A percentile compares a stretch with the other conserved stretches of the same genome.
phyloP scores from a whole-genome alignment of 495 filamentous ascomycete genomes.

The Lentithecium fluviatile region DNA sequence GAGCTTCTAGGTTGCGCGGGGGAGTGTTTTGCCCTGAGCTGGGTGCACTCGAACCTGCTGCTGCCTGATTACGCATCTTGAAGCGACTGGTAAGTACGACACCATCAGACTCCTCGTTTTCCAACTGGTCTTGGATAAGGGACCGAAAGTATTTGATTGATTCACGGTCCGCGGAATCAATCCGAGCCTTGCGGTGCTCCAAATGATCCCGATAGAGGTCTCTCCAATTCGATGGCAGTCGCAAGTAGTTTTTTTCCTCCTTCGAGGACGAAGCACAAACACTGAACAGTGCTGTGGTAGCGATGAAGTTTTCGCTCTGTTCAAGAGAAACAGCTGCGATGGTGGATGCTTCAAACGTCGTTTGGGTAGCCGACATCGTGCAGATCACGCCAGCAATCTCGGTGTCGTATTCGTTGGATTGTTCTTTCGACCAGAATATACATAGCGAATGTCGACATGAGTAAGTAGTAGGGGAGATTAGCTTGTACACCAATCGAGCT shows the following conservation, averaged over 20 bases:
- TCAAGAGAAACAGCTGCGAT: constrained; percentile 71
- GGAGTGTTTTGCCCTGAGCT: constrained; percentile 22
- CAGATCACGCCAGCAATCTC: constrained; percentile 46
- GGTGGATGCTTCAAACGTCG: constrained; percentile 67
- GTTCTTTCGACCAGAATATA: constrained; percentile 77
- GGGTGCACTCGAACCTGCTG: constrained; percentile 4
- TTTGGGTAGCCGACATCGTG: constrained; percentile 48
- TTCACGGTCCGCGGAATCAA: constrained; percentile 65
- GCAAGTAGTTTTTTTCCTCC: constrained; percentile 80
- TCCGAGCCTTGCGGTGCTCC: constrained; percentile 63
- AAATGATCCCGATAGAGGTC: constrained; percentile 82
- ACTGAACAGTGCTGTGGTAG: constrained; percentile 76
- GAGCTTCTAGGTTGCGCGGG: constrained; percentile 45
- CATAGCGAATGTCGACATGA: constrained; percentile 70
- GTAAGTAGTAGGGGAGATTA: constrained; percentile 69
- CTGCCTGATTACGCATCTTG: constrained; percentile 58
- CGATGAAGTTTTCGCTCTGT: constrained; percentile 84
- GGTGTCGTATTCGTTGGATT: constrained; percentile 54
- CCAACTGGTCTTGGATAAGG: constrained; percentile 56
- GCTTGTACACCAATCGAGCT: constrained; percentile 61
- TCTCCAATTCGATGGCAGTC: constrained; percentile 76
- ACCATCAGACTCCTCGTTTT: constrained; percentile 65
- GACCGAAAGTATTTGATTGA: constrained; percentile 61
- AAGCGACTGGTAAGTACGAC: constrained; percentile 71
- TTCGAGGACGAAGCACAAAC: constrained; percentile 72